Evolutionary conservation across 371 early-diverging fungal species (phyloP), one percentile per base, ranked within the genome.

Genomic region (Nematocida displodere): DNA sequence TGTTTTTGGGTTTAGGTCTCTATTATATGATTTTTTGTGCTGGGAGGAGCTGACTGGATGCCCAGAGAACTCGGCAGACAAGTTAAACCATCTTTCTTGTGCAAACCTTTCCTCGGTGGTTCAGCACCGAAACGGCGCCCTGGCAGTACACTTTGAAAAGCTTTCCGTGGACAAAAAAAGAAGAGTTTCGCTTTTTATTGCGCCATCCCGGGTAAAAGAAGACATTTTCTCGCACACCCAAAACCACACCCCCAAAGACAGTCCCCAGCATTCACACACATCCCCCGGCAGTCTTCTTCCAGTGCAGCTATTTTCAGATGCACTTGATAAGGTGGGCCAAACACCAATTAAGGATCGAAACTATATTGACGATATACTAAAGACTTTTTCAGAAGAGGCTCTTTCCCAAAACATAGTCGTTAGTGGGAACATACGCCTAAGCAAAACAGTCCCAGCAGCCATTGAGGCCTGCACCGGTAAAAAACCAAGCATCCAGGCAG

Each of bases 1-100:
- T n/a, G 55, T 77, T 7, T 83, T 80, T 76, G 82, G 82, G 24
- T 80, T 81, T 54, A 52, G 82, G 54, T 56, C 77, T n/a, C 37
- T 66, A 22, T 33, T 52, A 8, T 47, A 59, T 29, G 83, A 83
- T 48, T 71, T 36, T 29, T 52, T 81, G 13, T 67, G 68, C 64
- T 29, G 3, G 0, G 31, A 22, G 8, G 75, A 71, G 42, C 59
- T 71, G 22, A n/a, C 36, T 5, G 44, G 13, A 44, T 44, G 44
- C 44, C 44, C 44, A 13, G 13, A 44, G n/a, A 44, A 13, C 11
- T 11, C 44, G n/a, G 44, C 44, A 44, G 11, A n/a, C 44, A 11
- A 44, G 11, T 44, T 44, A 44, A 13, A 44, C 11, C 13, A 11
- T 44, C 44, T 44, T 44, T 44, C n/a, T n/a, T n/a, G n/a, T n/a